Evolutionary conservation across 352 stramenopile genomes (phyloP), one percentile per base, ranked within the genome.

Genomic region (Pythium pectinolyticum): DNA sequence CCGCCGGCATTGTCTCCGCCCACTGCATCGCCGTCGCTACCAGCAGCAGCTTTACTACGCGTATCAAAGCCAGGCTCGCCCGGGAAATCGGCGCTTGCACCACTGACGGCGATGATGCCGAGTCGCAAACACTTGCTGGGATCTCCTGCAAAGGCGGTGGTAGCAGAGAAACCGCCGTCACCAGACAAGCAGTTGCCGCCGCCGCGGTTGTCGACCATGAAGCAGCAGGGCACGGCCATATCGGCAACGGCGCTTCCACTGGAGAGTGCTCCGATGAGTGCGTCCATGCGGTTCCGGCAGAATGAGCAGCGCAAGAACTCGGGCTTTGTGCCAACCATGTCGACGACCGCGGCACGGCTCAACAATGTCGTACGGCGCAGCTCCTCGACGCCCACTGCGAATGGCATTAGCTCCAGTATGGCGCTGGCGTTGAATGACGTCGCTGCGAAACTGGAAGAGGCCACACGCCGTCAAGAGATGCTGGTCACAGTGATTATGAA

Each of bases 381-480:
- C 22, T 57, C 46, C 2, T 17, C 27, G 48, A 39, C 27, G 15
- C 31, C 24, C 17, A 25, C 25, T 63, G 61, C 14, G 6, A 27
- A 24, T 8, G 56, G 56, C 11, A 64, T 84, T 19, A 75, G 63
- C 12, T 49, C 77, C n/a, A 48, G 47, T 10, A 86, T 86, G 73
- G 67, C 61, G 8, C 67, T 77, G 46, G 64, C 75, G 67, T 75
- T 88, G 57, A 66, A 43, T 4, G 78, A 88, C 27, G 72, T 75
- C 30, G 54, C 65, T 11, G 58, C 71, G 2, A 35, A 83, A 20
- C 56, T 86, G 1, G 74, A 86, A 45, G 77, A 85, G 63, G 68
- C 73, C 27, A 75, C 61, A 41, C 74, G 74, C 12, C 66, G 76
- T 28, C 78, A 88, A 41, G 72, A 85, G 14, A 50, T 74, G 63